Conservation (phyloP, 2,329 filamentous ascomycete species). For the Cladosporium sp. region DNA sequence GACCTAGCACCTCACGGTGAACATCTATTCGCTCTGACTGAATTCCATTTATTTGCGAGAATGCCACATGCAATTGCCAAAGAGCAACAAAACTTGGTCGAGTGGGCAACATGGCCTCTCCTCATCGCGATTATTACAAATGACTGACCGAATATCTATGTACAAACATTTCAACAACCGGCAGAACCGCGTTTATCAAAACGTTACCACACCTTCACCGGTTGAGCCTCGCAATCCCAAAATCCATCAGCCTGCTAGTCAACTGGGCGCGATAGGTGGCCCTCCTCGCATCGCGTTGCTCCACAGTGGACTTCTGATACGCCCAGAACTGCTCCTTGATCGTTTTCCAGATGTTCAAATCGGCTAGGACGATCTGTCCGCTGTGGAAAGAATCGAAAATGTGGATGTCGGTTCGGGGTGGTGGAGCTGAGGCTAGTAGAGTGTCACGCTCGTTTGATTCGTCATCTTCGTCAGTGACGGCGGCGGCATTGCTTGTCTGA, state of each 20-base stretch:
- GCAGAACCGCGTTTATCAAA: too few relatives aligned
- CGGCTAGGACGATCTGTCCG: constrained; percentile 50
- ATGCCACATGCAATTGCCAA: too few relatives aligned
- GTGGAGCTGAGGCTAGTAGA: neutral
- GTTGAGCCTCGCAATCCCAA: constrained; percentile 14
- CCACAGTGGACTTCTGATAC: constrained; percentile 36
- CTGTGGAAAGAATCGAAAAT: constrained; percentile 50
- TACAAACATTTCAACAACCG: neutral
- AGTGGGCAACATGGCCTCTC: neutral
- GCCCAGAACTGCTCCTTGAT: constrained; percentile 46
- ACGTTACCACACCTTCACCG: neutral
- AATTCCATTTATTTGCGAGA: too few relatives aligned
- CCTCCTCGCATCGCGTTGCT: constrained; percentile 17
- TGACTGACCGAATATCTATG: neutral
- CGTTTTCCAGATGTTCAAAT: constrained; percentile 46
- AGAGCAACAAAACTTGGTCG: neutral
- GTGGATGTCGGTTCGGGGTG: constrained; percentile 35
- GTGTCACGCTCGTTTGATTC: constrained; percentile 14
- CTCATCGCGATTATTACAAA: neutral
- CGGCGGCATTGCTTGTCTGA: constrained; percentile 23
- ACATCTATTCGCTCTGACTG: too few relatives aligned
- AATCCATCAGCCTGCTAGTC: constrained; percentile 17
- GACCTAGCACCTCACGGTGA: too few relatives aligned
- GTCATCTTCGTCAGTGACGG: constrained; percentile 24
- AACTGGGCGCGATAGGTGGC: constrained; percentile 21